Percentiles rank a stretch among this genome's conserved stretches.
phyloP scores from a whole-genome alignment of 2,329 filamentous ascomycete species.

The Eutypa lata region DNA sequence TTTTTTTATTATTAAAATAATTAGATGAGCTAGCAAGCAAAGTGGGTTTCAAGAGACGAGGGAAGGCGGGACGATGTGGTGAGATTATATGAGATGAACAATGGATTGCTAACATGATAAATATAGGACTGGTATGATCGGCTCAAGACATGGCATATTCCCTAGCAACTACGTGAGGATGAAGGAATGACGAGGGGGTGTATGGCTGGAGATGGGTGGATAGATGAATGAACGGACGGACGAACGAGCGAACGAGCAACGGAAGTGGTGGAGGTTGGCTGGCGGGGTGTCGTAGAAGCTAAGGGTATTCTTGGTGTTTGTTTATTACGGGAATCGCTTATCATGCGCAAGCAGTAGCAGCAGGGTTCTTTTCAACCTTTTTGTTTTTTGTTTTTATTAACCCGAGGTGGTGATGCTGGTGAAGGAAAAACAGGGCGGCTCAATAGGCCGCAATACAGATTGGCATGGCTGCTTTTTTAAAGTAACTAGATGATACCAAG shows the following conservation, averaged over 20 bases:
- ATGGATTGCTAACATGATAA: background rate
- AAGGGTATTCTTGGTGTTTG: no score
- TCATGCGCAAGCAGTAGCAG: background rate
- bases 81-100: background rate
- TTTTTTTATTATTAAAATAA: background rate
- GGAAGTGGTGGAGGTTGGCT: no score
- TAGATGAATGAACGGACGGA: no score
- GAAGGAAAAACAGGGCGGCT: background rate
- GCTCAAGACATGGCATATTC: conserved; percentile 84
- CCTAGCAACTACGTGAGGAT: conserved; percentile 77
- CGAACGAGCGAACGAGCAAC: no score
- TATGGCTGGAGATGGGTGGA: no score
- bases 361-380: no score
- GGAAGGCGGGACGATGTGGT: no score
- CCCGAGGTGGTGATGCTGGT: background rate
- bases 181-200: conserved; percentile 34
- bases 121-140: conserved; percentile 80
- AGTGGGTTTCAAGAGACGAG: background rate
- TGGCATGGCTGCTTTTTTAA: background rate
- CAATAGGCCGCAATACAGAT: background rate
- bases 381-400: no score
- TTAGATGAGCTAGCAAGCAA: background rate
- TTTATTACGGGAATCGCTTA: no score
- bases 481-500: background rate
- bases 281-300: no score